Percentiles rank a stretch among this genome's conserved stretches.
These are phyloP conservation scores for Apiotrichum veenhuisii DNA, from an alignment of 1,284 basidiomycete species.

Conservation along the genomic window DNA sequence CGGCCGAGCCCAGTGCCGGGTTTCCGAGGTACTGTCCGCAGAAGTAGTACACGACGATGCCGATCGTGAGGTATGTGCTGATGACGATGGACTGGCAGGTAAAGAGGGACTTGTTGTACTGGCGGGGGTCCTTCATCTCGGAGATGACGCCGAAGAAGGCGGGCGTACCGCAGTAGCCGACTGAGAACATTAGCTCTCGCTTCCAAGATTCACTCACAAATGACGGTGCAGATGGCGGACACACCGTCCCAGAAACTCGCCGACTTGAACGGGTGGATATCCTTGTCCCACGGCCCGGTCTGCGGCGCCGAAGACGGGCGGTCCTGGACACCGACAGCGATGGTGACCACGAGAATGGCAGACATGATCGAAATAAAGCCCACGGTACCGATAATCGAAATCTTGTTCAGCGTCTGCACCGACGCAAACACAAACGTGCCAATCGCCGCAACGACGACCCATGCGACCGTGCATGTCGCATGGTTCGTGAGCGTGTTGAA, in stretches of 20 bases:
- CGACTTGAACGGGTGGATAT: conserved; percentile 16
- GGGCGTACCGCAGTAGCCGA: conserved; percentile 26
- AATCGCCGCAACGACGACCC: conserved; percentile 25
- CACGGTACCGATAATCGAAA: conserved; percentile 36
- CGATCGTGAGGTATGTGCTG: conserved; percentile 18
- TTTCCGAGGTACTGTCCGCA: conserved; percentile 44
- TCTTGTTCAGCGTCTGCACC: conserved; percentile 36
- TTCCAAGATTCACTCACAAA: conserved; percentile 11
- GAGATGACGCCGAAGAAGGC: conserved; percentile 35
- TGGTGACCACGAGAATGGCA: conserved; percentile 32
- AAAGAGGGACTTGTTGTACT: conserved; percentile 29
- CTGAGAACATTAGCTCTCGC: background rate
- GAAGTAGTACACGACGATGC: conserved; percentile 32
- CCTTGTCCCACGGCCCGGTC: conserved; percentile 32
- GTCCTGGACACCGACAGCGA: conserved; percentile 37
- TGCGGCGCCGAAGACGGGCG: conserved; percentile 39
- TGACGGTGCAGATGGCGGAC: conserved; percentile 18
- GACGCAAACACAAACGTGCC: conserved; percentile 24
- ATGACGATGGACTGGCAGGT: conserved; percentile 25
- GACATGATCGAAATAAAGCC: conserved; percentile 36
- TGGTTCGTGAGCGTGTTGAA: conserved; percentile 37
- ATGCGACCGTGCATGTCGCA: conserved; percentile 36
- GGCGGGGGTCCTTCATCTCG: conserved; percentile 38
- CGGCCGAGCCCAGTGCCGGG: conserved; percentile 49
- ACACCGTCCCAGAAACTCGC: conserved; percentile 31